These are phyloP conservation scores for Ramaria sp. DNA, from an alignment of 768 basidiomycete genomes.

Conservation along the genomic window DNA sequence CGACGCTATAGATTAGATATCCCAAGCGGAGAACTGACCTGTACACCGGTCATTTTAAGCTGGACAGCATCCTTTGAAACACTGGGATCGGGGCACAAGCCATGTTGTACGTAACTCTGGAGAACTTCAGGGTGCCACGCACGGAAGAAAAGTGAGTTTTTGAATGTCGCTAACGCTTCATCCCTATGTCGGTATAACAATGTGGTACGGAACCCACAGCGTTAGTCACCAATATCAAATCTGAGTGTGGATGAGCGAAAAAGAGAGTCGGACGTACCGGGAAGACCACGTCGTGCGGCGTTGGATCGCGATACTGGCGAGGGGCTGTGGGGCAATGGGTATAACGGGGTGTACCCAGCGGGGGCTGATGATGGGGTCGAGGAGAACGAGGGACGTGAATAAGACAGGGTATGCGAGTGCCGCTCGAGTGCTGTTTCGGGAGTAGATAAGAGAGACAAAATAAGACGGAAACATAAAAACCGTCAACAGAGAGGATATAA, in stretches of 20 bases:
- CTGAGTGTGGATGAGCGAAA: not conserved
- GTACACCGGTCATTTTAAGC: slow-evolving; percentile 57
- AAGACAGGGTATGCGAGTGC: slow-evolving; percentile 52
- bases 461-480: not conserved
- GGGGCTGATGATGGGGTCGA: slow-evolving; percentile 63
- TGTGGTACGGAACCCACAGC: not conserved
- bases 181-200: slow-evolving; percentile 28
- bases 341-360: slow-evolving; percentile 7
- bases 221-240: not conserved
- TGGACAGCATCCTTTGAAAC: slow-evolving; percentile 29
- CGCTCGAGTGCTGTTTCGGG: slow-evolving; percentile 42
- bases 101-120: slow-evolving; percentile 49
- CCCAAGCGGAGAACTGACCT: slow-evolving; percentile 18
- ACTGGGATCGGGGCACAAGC: slow-evolving; percentile 29
- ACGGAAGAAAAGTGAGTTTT: slow-evolving; percentile 52
- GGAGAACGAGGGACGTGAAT: slow-evolving; percentile 60
- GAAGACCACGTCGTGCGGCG: slow-evolving; percentile 58
- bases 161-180: slow-evolving; percentile 44
- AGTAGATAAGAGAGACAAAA: not conserved
- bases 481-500: not conserved
- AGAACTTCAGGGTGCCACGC: slow-evolving; percentile 61
- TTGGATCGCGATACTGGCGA: slow-evolving; percentile 35
- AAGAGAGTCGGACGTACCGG: slow-evolving; percentile 24
- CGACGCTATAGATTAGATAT: not conserved
- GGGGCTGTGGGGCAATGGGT: not conserved